phyloP scores from a whole-genome alignment of 257 asterid genomes.

The Cruciata laevipes region DNA sequence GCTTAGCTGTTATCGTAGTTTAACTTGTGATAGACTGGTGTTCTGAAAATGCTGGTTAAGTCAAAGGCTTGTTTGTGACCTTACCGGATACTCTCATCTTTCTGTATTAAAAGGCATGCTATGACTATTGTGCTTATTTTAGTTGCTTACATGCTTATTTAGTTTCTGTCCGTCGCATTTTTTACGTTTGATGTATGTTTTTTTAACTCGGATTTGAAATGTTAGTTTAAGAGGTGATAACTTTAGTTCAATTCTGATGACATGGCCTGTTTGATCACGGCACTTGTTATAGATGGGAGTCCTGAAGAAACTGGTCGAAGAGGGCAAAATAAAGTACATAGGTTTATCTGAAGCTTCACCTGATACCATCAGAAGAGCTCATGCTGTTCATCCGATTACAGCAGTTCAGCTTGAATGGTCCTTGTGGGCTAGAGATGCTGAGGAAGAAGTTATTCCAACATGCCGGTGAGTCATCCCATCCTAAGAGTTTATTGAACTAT shows the following conservation, averaged over 20 bases:
- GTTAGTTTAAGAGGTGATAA: not conserved
- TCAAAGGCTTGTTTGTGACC: constrained; percentile 31
- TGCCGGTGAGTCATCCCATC: constrained; percentile 36
- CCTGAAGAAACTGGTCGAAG: constrained; percentile 62
- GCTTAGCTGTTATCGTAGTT: too few species aligned
- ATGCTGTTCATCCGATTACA: constrained; percentile 57
- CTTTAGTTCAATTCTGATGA: not conserved
- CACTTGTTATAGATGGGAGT: constrained; percentile 45
- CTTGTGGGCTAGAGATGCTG: constrained; percentile 64
- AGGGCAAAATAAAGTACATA: constrained; percentile 65
- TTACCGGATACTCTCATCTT: constrained; percentile 23
- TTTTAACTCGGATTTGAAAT: not conserved
- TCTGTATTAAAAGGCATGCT: not conserved
- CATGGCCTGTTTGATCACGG: not conserved
- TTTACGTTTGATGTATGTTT: too few species aligned
- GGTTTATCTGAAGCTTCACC: constrained; percentile 75
- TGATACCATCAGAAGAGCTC: constrained; percentile 71
- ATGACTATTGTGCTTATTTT: not conserved
- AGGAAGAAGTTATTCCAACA: constrained; percentile 51
- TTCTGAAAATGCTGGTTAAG: constrained; percentile 23
- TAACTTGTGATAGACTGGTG: constrained; percentile 17
- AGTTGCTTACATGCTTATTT: not conserved
- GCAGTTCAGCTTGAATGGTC: constrained; percentile 78
- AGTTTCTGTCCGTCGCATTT: too few species aligned
- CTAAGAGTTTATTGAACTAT: not conserved